Evolutionary conservation across 805 yeast genomes (phyloP).

Genomic region (Candida railenensis): DNA sequence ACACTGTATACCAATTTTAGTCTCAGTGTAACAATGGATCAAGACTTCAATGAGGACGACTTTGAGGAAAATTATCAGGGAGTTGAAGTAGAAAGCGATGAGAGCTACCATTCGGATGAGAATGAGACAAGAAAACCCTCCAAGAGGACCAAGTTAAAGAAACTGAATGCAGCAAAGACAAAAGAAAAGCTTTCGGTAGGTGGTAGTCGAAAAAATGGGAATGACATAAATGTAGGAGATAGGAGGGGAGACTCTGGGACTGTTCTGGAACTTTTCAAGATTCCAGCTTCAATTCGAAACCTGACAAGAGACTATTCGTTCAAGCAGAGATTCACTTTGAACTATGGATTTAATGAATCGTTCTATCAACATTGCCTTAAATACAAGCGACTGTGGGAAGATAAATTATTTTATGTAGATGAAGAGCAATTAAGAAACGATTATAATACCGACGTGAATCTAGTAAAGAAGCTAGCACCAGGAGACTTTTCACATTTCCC

Average conservation of each 20-base stretch:
- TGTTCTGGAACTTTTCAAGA: background rate
- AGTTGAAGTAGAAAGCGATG: background rate
- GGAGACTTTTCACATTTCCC: background rate
- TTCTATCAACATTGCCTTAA: conserved; percentile 42
- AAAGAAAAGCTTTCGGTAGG: no score
- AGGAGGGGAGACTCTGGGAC: conserved; percentile 3
- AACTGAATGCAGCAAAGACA: no score
- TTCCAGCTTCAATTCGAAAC: conserved; percentile 1
- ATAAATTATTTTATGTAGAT: conserved; percentile 42
- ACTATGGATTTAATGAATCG: conserved; percentile 50
- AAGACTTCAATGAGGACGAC: conserved; percentile 1
- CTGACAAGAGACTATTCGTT: conserved; percentile 23
- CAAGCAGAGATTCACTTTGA: conserved; percentile 31
- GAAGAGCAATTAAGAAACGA: conserved; percentile 21
- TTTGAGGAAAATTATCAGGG: background rate
- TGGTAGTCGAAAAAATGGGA: no score
- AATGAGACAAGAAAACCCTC: conserved; percentile 4
- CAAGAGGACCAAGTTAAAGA: no score
- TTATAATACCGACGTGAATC: conserved; percentile 2
- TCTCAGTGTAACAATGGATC: background rate
- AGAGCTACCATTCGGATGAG: conserved; percentile 8
- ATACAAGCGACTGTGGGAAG: conserved; percentile 52
- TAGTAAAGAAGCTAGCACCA: background rate
- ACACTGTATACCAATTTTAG: no score
- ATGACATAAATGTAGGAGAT: no score